These are phyloP conservation scores for Saccharomycopsis fodiens DNA, from an alignment of 805 yeast genomes.

Conservation along the genomic window DNA sequence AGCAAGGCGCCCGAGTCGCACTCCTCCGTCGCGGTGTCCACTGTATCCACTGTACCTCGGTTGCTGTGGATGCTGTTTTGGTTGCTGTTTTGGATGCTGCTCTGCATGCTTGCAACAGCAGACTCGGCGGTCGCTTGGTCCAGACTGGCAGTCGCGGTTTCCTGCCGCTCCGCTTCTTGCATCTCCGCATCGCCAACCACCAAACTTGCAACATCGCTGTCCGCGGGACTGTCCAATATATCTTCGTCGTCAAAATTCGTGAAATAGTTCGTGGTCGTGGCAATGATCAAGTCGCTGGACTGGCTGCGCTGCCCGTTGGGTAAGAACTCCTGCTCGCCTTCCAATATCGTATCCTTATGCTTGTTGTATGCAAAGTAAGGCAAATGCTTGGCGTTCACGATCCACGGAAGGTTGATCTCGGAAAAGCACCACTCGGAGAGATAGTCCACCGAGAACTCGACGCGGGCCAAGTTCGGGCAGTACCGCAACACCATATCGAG, in stretches of 20 bases:
- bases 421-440: constrained; percentile 41
- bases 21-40: neutral
- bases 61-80: no score
- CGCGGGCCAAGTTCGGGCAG: constrained; percentile 63
- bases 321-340: neutral
- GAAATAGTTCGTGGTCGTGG: constrained; percentile 15
- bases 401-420: constrained; percentile 28
- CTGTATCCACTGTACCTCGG: no score
- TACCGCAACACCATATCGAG: constrained; percentile 65
- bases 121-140: no score
- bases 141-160: neutral
- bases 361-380: constrained; percentile 5
- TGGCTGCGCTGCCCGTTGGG: neutral
- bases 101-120: neutral
- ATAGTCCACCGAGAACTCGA: constrained; percentile 78
- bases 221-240: no score
- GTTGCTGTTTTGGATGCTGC: neutral
- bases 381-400: constrained; percentile 18
- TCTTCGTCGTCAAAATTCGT: constrained; percentile 8
- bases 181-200: no score
- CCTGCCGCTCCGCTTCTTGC: neutral
- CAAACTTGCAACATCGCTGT: no score
- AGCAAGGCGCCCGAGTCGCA: neutral
- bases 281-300: constrained; percentile 10
- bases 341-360: neutral